phyloP scores from a whole-genome alignment of 768 basidiomycete species.

The Termitomyces sp. region DNA sequence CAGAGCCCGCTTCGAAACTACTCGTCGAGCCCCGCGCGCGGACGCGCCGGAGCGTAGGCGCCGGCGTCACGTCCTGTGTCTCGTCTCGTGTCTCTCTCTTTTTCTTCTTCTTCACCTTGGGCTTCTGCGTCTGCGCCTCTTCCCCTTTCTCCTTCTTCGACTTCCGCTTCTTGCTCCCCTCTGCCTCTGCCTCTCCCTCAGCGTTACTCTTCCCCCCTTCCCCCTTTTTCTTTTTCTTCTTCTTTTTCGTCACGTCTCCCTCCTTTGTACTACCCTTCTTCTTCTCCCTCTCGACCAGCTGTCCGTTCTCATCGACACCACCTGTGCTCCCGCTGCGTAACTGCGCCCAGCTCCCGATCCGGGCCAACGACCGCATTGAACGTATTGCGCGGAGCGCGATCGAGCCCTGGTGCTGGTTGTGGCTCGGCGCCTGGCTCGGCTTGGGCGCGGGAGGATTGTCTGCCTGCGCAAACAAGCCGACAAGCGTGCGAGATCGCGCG shows the following conservation, averaged over 20 bases:
- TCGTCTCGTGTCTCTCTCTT: slow-evolving; percentile 30
- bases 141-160: slow-evolving; percentile 11
- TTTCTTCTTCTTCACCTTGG: slow-evolving; percentile 20
- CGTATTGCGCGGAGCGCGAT: slow-evolving; percentile 78
- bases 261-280: slow-evolving; percentile 30
- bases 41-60: slow-evolving; percentile 1
- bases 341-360: slow-evolving; percentile 70
- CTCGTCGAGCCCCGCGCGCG: slow-evolving; percentile 35
- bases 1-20: slow-evolving; percentile 63
- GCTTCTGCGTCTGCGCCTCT: no score
- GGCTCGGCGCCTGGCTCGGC: not conserved
- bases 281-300: slow-evolving; percentile 14
- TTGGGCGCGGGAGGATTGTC: not conserved
- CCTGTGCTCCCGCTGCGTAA: slow-evolving; percentile 21
- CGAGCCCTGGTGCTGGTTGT: slow-evolving; percentile 37
- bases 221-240: slow-evolving; percentile 17
- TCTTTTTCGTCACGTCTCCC: slow-evolving; percentile 6
- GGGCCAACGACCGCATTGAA: slow-evolving; percentile 65
- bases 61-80: not conserved
- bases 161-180: slow-evolving; percentile 16
- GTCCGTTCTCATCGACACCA: slow-evolving; percentile 24
- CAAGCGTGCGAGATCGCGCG: not conserved
- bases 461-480: not conserved
- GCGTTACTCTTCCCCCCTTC: slow-evolving; percentile 16
- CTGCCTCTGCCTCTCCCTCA: slow-evolving; percentile 29